Evolutionary conservation across 78 protist species (phyloP).

Genomic region (Dictyostelium purpureum): DNA sequence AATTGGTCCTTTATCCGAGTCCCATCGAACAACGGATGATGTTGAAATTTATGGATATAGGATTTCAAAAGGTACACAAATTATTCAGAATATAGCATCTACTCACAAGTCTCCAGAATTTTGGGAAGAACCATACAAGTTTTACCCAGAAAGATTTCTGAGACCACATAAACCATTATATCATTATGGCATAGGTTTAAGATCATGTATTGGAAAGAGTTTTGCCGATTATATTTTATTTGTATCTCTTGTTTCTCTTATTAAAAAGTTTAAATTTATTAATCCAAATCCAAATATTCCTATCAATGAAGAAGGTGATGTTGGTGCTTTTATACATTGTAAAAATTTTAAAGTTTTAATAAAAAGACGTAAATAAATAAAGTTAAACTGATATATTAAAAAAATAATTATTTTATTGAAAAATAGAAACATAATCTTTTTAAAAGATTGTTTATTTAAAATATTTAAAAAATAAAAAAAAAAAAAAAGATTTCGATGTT

Average conservation of each 20-base stretch:
- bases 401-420: too few species aligned
- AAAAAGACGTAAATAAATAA: background rate
- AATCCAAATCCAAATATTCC: background rate
- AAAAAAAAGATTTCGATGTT: background rate
- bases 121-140: slow-evolving; percentile 25
- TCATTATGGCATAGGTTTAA: background rate
- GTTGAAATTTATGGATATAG: background rate
- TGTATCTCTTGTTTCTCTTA: background rate
- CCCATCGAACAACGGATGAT: background rate
- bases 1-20: slow-evolving; percentile 24
- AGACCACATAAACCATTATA: background rate
- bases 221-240: background rate
- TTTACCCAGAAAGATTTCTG: slow-evolving; percentile 27
- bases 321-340: background rate
- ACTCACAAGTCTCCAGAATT: background rate
- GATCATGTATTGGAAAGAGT: slow-evolving; percentile 10
- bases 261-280: background rate
- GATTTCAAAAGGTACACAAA: slow-evolving; percentile 46
- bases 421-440: too few species aligned
- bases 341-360: background rate
- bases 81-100: background rate
- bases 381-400: too few species aligned
- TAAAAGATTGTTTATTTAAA: background rate
- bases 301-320: background rate
- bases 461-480: background rate